Base-by-base conservation (phyloP, 2,329 filamentous ascomycete species). In the Paecilomyces fulvus region DNA sequence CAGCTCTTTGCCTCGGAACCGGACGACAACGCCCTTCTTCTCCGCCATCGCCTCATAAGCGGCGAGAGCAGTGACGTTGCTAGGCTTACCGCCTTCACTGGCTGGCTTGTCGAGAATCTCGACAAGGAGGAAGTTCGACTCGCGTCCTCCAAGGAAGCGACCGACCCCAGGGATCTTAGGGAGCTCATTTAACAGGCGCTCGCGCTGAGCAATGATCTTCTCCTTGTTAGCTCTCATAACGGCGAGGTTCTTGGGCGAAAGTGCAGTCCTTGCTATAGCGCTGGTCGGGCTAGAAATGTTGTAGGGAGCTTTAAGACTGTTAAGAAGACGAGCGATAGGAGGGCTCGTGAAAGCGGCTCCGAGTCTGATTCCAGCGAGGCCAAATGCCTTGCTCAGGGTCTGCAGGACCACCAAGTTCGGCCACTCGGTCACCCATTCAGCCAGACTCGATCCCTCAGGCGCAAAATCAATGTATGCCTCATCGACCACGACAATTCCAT, bases 401-500 rank as follows among this genome's bases (percentile, higher is more conserved):
- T 99, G 94, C 89, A 97, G 90, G 56, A 99, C 92, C 17, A 96
- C 91, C 25, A 99, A 80, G 73, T 99, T 99, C 53, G 92, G 92
- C 84, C 89, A 95, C 67, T 96, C 91, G 33, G 83, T 80, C 1
- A 95, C 92, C 87, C 90, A 95, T 73, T 95, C 89, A 25, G 94
- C 92, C 25, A 97, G 81, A 62, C 89, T 95, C 48, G 89, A 81
- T 25, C 83, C 85, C 51, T 88, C 85, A 5, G 85, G 84, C 6
- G 92, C 87, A 68, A 97, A 99, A 75, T 99, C 94, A 65, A 99
- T 85, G 75, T 99, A 99, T 17, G 94, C 94, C 75, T 99, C 94
- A 72, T 99, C 94, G 25, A 97, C 79, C 3, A 96, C 85, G 2
- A 99, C 87, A 21, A 99, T 79, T 54, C 94, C 94, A 73, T 99